Evolutionary conservation across 345 rosid species (phyloP), one percentile per base, ranked within the genome.

Genomic region (Corymbia maculata): DNA sequence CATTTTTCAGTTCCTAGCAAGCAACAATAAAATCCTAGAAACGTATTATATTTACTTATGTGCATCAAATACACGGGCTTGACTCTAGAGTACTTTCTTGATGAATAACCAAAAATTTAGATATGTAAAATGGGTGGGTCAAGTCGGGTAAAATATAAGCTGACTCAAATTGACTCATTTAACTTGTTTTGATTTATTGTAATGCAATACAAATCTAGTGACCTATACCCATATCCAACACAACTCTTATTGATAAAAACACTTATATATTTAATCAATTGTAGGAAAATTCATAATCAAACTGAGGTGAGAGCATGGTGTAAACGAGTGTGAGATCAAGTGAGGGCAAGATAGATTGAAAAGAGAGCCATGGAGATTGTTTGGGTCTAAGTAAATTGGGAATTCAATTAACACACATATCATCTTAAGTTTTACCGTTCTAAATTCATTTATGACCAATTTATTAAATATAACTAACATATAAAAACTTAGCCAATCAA

Each of bases 91-190:
- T 2, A 59, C 66, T 49, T 10, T 7, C 10, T 59, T 24, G 2
- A 1, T 59, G n/a, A 59, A 59, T 59, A 59, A 59, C 66, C 26
- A 4, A 59, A 59, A 59, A 55, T 21, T 2, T 55, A 55, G 61
- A 55, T 21, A 19, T 1, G 1, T 55, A 2, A 55, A 0, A 22
- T 0, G 2, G 28, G 61, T 55, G 28, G 1, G 28, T 55, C 0
- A 11, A 26, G 1, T 55, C 0, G 28, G 5, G 61, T 55, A 1
- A 22, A 55, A 55, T 21, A 55, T 55, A 26, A 1, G 8, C 0
- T 55, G 5, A 55, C 22, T 19, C 28, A 55, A 55, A 55, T 22
- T 55, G 0, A 55, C 22, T 11, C 1, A 21, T 55, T 55, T 55
- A 55, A 55, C 12, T 0, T 55, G 1, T 55, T 55, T 55, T 55